Evolutionary conservation across 1,284 basidiomycete species (phyloP), one percentile per base, ranked within the genome.

Genomic region (Laetiporus sulphureus): DNA sequence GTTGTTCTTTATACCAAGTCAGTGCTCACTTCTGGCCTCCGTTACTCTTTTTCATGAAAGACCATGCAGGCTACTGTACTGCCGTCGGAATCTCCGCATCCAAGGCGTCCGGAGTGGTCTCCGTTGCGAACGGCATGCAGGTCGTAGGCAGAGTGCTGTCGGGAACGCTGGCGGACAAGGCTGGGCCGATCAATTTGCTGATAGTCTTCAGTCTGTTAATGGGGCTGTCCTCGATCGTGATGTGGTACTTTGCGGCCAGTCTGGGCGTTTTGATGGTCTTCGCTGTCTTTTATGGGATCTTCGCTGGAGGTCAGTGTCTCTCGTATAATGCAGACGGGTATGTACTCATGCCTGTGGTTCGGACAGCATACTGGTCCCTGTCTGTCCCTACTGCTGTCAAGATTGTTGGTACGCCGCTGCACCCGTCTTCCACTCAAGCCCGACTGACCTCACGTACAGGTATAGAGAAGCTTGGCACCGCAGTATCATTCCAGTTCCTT

Each of bases 1-100:
- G 7, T n/a, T 43, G 19, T 43, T 43, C 35, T 38, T 43, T 32
- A 43, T 43, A 21, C 41, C 41, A 4, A 33, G 40, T 41, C 21
- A 4, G 40, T 24, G n/a, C n/a, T n/a, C n/a, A n/a, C n/a, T n/a
- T n/a, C n/a, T n/a, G n/a, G n/a, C n/a, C n/a, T n/a, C n/a, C n/a
- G n/a, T n/a, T n/a, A n/a, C n/a, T n/a, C n/a, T n/a, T n/a, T n/a
- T n/a, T n/a, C n/a, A n/a, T n/a, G n/a, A n/a, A n/a, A n/a, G n/a
- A n/a, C n/a, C n/a, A n/a, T n/a, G n/a, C 24, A 41, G 41, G 36
- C 18, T 43, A 38, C 32, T 43, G 41, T 36, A 43, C 41, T 2
- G 36, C 36, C 4, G 22, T 43, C n/a, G 41, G 41, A 15, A 15
- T 43, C 19, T 32, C 36, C 5, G 30, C 20, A 16, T 19, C 41